phyloP scores from a whole-genome alignment of 2,329 filamentous ascomycete species.

The Pseudocercospora vitis region DNA sequence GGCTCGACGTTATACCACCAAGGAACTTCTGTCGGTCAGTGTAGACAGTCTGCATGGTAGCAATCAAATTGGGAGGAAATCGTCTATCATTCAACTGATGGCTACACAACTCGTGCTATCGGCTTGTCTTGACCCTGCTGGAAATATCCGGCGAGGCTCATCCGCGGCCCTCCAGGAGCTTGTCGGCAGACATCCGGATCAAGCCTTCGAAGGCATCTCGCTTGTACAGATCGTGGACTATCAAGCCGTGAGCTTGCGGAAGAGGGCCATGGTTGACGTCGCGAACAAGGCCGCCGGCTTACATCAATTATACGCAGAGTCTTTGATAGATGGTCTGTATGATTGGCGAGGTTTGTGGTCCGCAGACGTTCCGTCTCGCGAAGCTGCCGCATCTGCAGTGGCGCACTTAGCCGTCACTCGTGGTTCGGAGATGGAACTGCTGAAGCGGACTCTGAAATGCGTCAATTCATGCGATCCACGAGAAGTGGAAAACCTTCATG shows the following conservation, averaged over 20 bases:
- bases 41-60: constrained; percentile 19
- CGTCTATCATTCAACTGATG: constrained; percentile 60
- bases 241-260: constrained; percentile 83
- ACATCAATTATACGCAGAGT: constrained; percentile 62
- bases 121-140: constrained; percentile 82
- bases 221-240: constrained; percentile 92
- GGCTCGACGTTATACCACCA: constrained; percentile 79
- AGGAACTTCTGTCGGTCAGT: constrained; percentile 69
- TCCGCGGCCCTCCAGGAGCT: constrained; percentile 94
- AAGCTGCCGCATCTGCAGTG: constrained; percentile 69
- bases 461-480: constrained; percentile 45
- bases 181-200: constrained; percentile 88
- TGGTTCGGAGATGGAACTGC: constrained; percentile 41
- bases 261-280: constrained; percentile 77
- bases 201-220: constrained; percentile 74
- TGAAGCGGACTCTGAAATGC: constrained; percentile 44
- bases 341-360: constrained; percentile 89
- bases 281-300: constrained; percentile 68
- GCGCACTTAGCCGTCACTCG: constrained; percentile 54
- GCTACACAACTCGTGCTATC: constrained; percentile 78
- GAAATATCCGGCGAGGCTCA: constrained; percentile 88
- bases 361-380: constrained; percentile 69
- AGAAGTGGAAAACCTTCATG: constrained; percentile 28
- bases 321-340: constrained; percentile 68
- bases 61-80: constrained; percentile 1